Evolutionary conservation across 1,284 basidiomycete species (phyloP).

Genomic region (Garcileccinum viscosum): DNA sequence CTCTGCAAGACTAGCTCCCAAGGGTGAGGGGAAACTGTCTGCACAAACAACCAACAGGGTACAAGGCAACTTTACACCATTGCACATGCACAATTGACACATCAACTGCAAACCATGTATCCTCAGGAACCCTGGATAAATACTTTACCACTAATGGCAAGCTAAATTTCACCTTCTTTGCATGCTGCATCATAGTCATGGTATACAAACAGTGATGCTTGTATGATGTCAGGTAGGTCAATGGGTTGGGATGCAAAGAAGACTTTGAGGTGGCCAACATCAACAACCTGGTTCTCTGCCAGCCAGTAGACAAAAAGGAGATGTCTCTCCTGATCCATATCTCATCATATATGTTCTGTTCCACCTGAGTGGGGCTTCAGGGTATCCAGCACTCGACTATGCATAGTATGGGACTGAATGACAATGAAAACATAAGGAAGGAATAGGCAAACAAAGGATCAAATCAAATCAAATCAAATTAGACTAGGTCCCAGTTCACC

Average conservation of each 20-base stretch:
- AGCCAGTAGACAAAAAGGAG: background rate
- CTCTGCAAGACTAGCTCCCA: background rate
- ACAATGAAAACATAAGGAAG: background rate
- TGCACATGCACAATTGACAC: conserved; percentile 1
- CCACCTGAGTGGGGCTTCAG: background rate
- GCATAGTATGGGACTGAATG: conserved; percentile 21
- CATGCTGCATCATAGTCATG: background rate
- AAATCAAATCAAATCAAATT: background rate
- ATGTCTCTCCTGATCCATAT: background rate
- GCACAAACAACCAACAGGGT: background rate
- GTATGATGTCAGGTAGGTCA: conserved; percentile 1
- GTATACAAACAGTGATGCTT: background rate
- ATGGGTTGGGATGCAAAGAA: background rate
- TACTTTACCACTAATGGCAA: background rate
- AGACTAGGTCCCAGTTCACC: conserved; percentile 6
- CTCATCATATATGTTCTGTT: background rate
- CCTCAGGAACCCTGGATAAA: background rate
- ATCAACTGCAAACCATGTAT: conserved; percentile 1
- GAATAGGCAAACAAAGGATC: background rate
- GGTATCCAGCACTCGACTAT: conserved; percentile 4
- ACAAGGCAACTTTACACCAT: background rate
- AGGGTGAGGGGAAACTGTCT: background rate
- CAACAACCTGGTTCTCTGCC: background rate
- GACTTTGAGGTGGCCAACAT: conserved; percentile 3
- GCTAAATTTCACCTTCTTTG: background rate